phyloP scores from a whole-genome alignment of 2,329 filamentous ascomycete genomes.

The Annulohypoxylon truncatum region DNA sequence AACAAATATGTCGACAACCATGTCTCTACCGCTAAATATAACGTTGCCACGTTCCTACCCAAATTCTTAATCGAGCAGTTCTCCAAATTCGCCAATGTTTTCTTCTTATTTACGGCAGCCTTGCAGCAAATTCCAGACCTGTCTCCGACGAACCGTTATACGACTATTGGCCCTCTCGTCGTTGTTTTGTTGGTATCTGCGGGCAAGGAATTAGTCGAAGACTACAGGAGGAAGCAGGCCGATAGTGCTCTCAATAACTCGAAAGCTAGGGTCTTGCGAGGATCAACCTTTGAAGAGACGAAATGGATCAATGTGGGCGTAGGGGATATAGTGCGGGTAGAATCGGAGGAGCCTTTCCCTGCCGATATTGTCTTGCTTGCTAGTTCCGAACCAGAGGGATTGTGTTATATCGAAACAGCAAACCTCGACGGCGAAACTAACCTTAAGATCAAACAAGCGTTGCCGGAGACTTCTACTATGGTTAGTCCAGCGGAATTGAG shows the following conservation, averaged over 20 bases:
- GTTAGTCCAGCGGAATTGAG: constrained; percentile 90
- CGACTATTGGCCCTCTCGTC: constrained; percentile 92
- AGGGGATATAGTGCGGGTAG: constrained; percentile 90
- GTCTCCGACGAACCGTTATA: constrained; percentile 94
- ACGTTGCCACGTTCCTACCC: constrained; percentile 88
- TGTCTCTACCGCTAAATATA: constrained; percentile 98
- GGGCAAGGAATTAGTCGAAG: constrained; percentile 92
- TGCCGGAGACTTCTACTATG: constrained; percentile 89
- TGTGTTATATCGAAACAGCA: constrained; percentile 98
- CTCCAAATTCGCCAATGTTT: constrained; percentile 98
- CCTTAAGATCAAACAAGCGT: constrained; percentile 96
- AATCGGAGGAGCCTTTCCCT: constrained; percentile 95
- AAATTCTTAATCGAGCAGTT: constrained; percentile 99
- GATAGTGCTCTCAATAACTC: constrained; percentile 91
- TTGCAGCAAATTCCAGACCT: constrained; percentile 96
- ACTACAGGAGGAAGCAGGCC: constrained; percentile 88
- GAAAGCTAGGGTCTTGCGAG: constrained; percentile 83
- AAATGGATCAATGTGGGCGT: constrained; percentile 96
- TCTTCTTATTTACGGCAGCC: constrained; percentile 97
- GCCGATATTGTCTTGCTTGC: constrained; percentile 92
- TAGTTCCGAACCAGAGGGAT: constrained; percentile 94
- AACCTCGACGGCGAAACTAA: constrained; percentile 99
- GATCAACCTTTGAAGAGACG: constrained; percentile 84
- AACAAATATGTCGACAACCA: constrained; percentile 97
- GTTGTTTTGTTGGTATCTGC: constrained; percentile 95